Evolutionary conservation across 345 rosid genomes (phyloP), one percentile per base, ranked within the genome.

Genomic region (Lepidium didymum): DNA sequence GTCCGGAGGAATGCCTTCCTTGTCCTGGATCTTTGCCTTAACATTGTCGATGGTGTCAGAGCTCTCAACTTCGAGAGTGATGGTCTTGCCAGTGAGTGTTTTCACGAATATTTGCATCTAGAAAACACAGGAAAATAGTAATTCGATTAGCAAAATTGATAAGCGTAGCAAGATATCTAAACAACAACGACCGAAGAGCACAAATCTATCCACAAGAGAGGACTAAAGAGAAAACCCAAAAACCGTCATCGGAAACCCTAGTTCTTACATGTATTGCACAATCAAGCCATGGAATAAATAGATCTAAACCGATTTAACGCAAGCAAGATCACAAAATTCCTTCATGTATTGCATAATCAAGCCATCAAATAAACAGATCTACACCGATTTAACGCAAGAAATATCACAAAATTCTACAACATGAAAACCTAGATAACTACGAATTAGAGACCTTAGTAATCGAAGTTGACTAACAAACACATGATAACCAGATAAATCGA

Each of bases 101-200:
- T 74, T 74, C 77, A 74, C 78, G 54, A 74, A 74, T 3, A 74
- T 67, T 44, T 76, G 79, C 80, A 76, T 76, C 80, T 70, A 53
- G 7, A 63, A 61, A 19, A 10, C 18, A 7, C 3, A 50, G 13
- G 27, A 0, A 37, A 12, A 4, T 12, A 19, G 5, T 4, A 9
- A n/a, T 8, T 29, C 18, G 9, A 3, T 13, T 38, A 59, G 41
- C 19, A 23, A 34, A 42, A 27, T 7, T 33, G 2, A n/a, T 18
- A 72, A 10, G 13, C 75, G 5, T n/a, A 53, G 38, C 6, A n/a
- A 18, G 18, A 36, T 3, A 49, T 5, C 38, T 15, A 10, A 65
- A 6, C 19, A 21, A 37, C 45, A 64, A 29, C n/a, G 13, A 14
- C 4, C 1, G 9, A 29, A 5, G 33, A 23, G 5, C 25, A 23